Conservation (phyloP, 257 asterid species). For the Solanum bukasovii region DNA sequence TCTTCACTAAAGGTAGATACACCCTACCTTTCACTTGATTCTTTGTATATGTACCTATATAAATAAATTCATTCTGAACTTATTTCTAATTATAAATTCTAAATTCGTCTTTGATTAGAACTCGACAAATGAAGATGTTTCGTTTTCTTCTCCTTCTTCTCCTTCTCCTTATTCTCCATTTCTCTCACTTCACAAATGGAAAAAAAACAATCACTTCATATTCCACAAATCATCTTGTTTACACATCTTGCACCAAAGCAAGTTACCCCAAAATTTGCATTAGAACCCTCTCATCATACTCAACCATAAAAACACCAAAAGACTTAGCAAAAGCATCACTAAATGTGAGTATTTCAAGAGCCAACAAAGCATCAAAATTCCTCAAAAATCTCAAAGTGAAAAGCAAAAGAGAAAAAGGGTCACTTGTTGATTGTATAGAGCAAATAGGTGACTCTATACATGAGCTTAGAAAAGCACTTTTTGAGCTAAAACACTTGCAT, state of each 20-base stretch:
- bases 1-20: background rate
- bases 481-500: constrained; percentile 49
- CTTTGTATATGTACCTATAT: background rate
- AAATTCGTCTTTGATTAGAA: background rate
- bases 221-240: constrained; percentile 41
- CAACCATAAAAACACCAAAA: constrained; percentile 46
- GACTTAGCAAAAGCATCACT: constrained; percentile 66
- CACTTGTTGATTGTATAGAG: constrained; percentile 63
- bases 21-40: background rate
- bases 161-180: background rate
- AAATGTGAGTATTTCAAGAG: constrained; percentile 48
- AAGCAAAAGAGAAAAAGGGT: constrained; percentile 40
- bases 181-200: background rate
- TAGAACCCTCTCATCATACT: constrained; percentile 53
- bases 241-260: constrained; percentile 65
- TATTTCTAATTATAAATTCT: background rate
- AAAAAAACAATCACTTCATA: background rate
- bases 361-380: constrained; percentile 28
- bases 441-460: constrained; percentile 65
- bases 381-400: constrained; percentile 26
- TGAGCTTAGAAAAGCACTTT: constrained; percentile 47
- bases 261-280: constrained; percentile 80
- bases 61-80: background rate
- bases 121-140: background rate
- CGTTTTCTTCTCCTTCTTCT: background rate